phyloP scores from a whole-genome alignment of 2,329 filamentous ascomycete species.

The Diaporthe vexans region DNA sequence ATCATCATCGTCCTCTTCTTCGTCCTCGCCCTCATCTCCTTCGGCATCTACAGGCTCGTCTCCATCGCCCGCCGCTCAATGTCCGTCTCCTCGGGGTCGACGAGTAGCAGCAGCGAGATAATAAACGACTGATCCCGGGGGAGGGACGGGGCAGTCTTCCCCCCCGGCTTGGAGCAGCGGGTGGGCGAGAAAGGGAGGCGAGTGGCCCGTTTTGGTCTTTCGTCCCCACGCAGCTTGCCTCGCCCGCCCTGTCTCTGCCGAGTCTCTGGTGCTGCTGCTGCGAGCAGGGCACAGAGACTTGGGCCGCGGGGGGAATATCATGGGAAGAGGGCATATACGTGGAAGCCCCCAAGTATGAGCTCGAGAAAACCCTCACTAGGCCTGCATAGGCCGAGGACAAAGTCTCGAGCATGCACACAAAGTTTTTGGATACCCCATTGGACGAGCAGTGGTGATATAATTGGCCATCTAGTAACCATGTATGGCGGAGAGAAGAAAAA shows the following conservation, averaged over 20 bases:
- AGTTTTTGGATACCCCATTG: constrained; percentile 2
- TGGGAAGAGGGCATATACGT: background rate
- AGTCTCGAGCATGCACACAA: background rate
- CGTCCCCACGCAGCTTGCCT: too few species aligned
- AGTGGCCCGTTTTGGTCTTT: too few species aligned
- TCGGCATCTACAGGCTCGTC: constrained; percentile 75
- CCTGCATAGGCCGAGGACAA: too few species aligned
- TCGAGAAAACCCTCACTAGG: background rate
- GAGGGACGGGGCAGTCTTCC: background rate
- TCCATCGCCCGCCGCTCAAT: constrained; percentile 62
- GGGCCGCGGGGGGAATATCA: background rate
- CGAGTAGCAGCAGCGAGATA: constrained; percentile 33
- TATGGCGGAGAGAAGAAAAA: background rate
- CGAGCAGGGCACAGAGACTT: background rate
- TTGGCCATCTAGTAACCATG: constrained; percentile 9
- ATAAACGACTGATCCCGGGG: constrained; percentile 26
- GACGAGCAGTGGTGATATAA: background rate
- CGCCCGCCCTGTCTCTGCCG: too few species aligned
- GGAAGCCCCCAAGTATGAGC: background rate
- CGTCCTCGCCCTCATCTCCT: constrained; percentile 71
- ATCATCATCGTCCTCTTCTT: constrained; percentile 78
- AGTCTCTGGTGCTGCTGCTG: too few species aligned
- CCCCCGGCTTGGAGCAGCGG: too few species aligned
- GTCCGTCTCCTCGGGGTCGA: constrained; percentile 53
- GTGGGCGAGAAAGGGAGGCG: too few species aligned